Percentiles rank a stretch among this genome's conserved stretches.
Evolutionary conservation across 352 stramenopile species (phyloP).

Genomic region (Phytophthora idaei): DNA sequence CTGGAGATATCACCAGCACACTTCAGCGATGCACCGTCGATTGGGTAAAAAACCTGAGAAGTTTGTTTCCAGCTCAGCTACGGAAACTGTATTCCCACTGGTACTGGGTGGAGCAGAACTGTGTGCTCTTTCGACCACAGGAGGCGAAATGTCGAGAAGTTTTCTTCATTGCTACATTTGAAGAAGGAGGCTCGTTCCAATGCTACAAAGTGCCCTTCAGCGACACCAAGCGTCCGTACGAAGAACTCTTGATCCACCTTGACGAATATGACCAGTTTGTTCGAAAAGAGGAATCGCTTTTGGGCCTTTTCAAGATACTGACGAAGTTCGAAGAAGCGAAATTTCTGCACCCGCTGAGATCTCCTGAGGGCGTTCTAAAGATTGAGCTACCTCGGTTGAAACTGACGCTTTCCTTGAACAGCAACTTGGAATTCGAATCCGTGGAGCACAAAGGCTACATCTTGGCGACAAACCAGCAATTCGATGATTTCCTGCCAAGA

Average conservation of each 20-base stretch:
- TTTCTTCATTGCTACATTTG: constrained; percentile 31
- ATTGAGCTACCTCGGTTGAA: constrained; percentile 55
- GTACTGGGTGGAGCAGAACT: constrained; percentile 52
- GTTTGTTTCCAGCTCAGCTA: constrained; percentile 35
- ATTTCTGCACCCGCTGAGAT: constrained; percentile 44
- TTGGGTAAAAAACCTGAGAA: constrained; percentile 37
- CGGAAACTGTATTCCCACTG: constrained; percentile 49
- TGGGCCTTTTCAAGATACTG: constrained; percentile 20
- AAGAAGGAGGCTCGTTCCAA: constrained; percentile 1
- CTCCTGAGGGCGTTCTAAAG: constrained; percentile 22
- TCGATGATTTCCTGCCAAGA: constrained; percentile 45
- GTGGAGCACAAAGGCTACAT: constrained; percentile 49
- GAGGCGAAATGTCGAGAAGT: constrained; percentile 23
- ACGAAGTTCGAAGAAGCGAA: constrained; percentile 50
- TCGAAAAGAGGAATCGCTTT: constrained; percentile 7
- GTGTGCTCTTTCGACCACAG: constrained; percentile 44
- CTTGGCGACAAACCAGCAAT: constrained; percentile 43
- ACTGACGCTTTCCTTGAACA: constrained; percentile 45
- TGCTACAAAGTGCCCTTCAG: constrained; percentile 45
- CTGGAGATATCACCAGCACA: constrained; percentile 8
- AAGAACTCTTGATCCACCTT: constrained; percentile 20
- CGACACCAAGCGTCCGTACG: constrained; percentile 26
- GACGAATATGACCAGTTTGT: constrained; percentile 37
- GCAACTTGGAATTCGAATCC: constrained; percentile 32
- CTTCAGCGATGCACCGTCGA: constrained; percentile 38